Base-by-base conservation (phyloP, 1,284 basidiomycete species). In the Vanrija pseudolonga region DNA sequence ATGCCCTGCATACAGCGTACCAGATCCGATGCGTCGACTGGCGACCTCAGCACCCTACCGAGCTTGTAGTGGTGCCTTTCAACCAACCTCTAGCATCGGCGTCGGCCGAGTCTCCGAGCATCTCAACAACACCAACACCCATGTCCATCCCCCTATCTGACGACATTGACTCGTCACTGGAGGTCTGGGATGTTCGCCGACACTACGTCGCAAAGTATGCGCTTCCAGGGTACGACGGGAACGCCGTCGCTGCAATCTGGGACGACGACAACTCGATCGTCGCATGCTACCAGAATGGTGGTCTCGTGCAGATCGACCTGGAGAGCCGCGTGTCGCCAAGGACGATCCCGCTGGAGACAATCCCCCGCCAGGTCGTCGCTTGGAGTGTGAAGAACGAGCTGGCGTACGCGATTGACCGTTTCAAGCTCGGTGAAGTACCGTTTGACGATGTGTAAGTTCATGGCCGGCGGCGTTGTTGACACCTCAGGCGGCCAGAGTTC, bases 141-240 rank as follows among this genome's bases (percentile, higher is more conserved):
- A 32, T 32, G 32, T 32, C 18, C 53, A 47, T 11, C 58, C 57
- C 8, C 23, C 44, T 57, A 2, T 46, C 58, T 3, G 48, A 68
- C 50, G 61, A 68, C 53, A 59, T 68, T 45, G 68, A 76, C 60
- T 47, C 75, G 54, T 47, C 76, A 0, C 80, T 92, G 20, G 89
- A 93, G 66, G 85, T 93, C 18, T 94, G 90, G 90, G 90, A 94
- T 68, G 88, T 90, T 1, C 80, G 90, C 39, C 79, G 90, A 37
- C 83, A 84, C 4, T 87, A 87, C 80, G 80, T 93, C 44, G 84
- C 88, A 6, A 93, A 93, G 72, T 93, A 90, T 83, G 80, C 82
- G 1, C 79, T 92, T 6, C 59, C 45, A 17, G 51, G 61, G 26
- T 36, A 57, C 23, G 70, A 70, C 50, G 67, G 69, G 28, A 53